phyloP scores from a whole-genome alignment of 345 rosid species.

The Noccaea caerulescens region DNA sequence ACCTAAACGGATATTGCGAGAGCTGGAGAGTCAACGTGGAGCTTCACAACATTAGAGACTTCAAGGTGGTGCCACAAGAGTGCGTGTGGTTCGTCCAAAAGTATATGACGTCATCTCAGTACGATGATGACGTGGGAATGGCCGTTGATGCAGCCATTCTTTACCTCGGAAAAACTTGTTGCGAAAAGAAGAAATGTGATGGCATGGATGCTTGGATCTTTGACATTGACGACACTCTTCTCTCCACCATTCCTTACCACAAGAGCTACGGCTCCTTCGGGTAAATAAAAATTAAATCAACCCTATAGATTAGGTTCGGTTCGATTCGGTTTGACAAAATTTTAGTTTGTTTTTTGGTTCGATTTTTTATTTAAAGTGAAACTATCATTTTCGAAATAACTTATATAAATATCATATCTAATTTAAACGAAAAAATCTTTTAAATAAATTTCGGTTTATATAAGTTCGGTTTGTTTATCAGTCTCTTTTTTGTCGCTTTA shows the following conservation, averaged over 20 bases:
- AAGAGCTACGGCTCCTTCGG: constrained; percentile 64
- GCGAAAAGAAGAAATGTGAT: constrained; percentile 49
- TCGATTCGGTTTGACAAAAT: not conserved
- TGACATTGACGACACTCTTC: constrained; percentile 75
- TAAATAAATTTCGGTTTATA: not conserved
- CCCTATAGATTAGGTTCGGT: not conserved
- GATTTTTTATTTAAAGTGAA: no score
- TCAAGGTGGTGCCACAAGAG: constrained; percentile 68
- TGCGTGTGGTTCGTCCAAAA: constrained; percentile 53
- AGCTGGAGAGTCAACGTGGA: constrained; percentile 86
- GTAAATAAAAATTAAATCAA: constrained; percentile 41
- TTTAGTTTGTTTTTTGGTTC: not conserved
- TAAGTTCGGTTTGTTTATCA: not conserved
- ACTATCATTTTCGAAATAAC: no score
- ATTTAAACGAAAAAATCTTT: not conserved
- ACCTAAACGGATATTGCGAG: constrained; percentile 63
- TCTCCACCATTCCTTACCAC: constrained; percentile 77
- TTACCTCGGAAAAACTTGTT: constrained; percentile 52
- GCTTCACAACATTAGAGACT: constrained; percentile 68
- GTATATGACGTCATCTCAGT: constrained; percentile 73
- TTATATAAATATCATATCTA: no score
- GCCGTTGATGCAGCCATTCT: constrained; percentile 60
- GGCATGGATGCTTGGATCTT: constrained; percentile 83
- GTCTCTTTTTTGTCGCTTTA: not conserved
- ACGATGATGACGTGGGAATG: constrained; percentile 53